Evolutionary conservation across 129 eudicot genomes (phyloP).

Genomic region (Lactuca sativa): DNA sequence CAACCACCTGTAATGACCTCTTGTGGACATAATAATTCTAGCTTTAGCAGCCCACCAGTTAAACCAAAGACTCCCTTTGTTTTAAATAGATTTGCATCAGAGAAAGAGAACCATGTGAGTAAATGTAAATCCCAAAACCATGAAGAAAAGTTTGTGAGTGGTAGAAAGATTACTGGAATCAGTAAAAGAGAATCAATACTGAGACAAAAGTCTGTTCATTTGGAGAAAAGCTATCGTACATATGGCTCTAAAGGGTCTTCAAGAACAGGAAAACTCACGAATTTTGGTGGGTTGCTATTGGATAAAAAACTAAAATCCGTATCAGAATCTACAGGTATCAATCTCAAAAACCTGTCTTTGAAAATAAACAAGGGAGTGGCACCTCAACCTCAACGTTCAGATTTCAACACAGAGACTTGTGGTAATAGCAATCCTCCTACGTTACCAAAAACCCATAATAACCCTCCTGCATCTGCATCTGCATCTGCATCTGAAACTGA

Average conservation of each 20-base stretch:
- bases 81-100: conserved; percentile 44
- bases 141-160: conserved; percentile 62
- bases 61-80: conserved; percentile 49
- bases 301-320: conserved; percentile 78
- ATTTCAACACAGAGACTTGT: conserved; percentile 33
- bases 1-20: conserved; percentile 36
- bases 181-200: conserved; percentile 79
- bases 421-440: conserved; percentile 33
- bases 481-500: conserved; percentile 79
- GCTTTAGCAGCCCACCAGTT: conserved; percentile 25
- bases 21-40: conserved; percentile 38
- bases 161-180: conserved; percentile 73
- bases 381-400: conserved; percentile 29
- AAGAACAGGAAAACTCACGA: conserved; percentile 63
- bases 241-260: conserved; percentile 80
- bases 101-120: conserved; percentile 46
- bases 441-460: conserved; percentile 39
- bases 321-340: conserved; percentile 72
- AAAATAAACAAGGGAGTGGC: conserved; percentile 48
- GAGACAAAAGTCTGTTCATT: conserved; percentile 80
- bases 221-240: conserved; percentile 82
- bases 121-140: conserved; percentile 56
- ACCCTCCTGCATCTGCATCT: conserved; percentile 38
- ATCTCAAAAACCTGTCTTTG: conserved; percentile 53
- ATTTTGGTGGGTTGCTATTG: conserved; percentile 74